Evolutionary conservation across 176 grass and related monocot species (phyloP).

Genomic region (Puya raimondii): DNA sequence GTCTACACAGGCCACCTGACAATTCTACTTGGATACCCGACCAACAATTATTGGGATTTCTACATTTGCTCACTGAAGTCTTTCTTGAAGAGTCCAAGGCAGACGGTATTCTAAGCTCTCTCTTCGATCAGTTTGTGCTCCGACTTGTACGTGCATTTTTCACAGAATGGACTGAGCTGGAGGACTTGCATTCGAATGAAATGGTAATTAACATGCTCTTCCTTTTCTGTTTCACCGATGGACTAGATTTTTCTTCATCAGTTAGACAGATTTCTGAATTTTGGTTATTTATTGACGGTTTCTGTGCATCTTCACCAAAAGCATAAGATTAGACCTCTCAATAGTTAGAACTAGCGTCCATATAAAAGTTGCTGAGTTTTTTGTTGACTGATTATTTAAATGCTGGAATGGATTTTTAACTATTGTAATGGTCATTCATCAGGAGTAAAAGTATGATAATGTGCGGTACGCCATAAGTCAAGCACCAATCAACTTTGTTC

Average conservation of each 20-base stretch:
- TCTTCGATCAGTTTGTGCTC: conserved; percentile 57
- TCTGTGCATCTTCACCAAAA: background rate
- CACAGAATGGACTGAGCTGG: conserved; percentile 44
- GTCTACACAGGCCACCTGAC: conserved; percentile 13
- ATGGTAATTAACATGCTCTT: conserved; percentile 65
- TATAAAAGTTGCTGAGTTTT: background rate
- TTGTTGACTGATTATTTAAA: no score
- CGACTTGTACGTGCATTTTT: conserved; percentile 53
- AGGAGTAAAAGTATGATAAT: no score
- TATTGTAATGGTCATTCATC: no score
- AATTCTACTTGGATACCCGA: conserved; percentile 15
- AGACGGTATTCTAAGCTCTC: conserved; percentile 34
- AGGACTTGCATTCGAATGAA: conserved; percentile 58
- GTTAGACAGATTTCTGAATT: conserved; percentile 9
- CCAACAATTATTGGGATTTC: conserved; percentile 66
- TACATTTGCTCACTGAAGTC: conserved; percentile 57
- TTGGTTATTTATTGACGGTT: background rate
- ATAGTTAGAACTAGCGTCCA: background rate
- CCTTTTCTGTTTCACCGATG: background rate
- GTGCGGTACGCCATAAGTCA: no score
- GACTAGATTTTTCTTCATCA: background rate
- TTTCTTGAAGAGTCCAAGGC: conserved; percentile 59
- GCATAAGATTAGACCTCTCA: background rate
- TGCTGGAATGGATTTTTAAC: no score
- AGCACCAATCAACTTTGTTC: no score